Conservation (phyloP, 352 stramenopile species). For the Phytophthora boehmeriae region DNA sequence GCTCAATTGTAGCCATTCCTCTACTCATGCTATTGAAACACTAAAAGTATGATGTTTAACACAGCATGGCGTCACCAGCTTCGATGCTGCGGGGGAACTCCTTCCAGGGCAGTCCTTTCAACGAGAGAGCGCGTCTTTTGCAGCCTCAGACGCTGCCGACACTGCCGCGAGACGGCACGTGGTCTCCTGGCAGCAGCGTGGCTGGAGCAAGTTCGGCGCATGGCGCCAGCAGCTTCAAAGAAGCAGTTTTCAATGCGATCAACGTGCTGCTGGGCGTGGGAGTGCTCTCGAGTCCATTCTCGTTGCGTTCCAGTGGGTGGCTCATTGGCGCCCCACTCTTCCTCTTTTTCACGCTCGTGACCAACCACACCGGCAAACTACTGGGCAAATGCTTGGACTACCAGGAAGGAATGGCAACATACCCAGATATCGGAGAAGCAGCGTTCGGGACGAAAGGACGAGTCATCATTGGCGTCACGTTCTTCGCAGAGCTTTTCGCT, state of each 20-base stretch:
- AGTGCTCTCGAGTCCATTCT: constrained; percentile 85
- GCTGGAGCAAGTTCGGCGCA: constrained; percentile 12
- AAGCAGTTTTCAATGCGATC: constrained; percentile 84
- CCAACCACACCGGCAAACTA: constrained; percentile 87
- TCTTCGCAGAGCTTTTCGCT: constrained; percentile 85
- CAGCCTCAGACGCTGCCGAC: constrained; percentile 26
- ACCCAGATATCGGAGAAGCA: constrained; percentile 83
- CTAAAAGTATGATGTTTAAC: not conserved
- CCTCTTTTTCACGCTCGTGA: constrained; percentile 84
- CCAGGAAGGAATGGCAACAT: constrained; percentile 84
- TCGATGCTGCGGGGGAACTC: constrained; percentile 24
- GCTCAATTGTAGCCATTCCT: too few relatives aligned
- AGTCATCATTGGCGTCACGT: constrained; percentile 77
- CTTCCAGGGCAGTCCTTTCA: constrained; percentile 48
- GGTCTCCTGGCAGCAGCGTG: constrained; percentile 26
- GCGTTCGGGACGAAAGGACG: constrained; percentile 76
- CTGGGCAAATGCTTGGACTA: constrained; percentile 82
- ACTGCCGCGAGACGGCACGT: constrained; percentile 23
- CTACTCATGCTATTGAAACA: too few relatives aligned
- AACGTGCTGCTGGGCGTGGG: constrained; percentile 88
- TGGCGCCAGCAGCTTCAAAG: constrained; percentile 73
- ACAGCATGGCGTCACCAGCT: constrained; percentile 63
- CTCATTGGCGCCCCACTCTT: constrained; percentile 77
- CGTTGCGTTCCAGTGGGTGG: constrained; percentile 77
- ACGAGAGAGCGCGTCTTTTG: constrained; percentile 47